Evolutionary conservation across 140 eudicot genomes (phyloP), one percentile per base, ranked within the genome.

Genomic region (Cichorium intybus): DNA sequence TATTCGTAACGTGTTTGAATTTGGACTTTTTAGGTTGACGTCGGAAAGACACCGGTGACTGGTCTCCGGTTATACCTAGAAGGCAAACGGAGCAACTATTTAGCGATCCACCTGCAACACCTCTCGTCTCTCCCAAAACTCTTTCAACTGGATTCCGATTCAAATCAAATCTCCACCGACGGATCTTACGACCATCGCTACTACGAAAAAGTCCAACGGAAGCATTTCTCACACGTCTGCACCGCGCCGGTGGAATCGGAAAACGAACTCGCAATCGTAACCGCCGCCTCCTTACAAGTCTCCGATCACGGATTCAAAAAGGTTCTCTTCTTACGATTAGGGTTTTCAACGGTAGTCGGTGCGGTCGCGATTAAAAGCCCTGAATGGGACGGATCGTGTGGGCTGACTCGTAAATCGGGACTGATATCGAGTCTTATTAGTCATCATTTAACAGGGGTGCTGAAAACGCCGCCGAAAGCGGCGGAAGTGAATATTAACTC

Each of bases 351-450:
- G 0, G 99, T 86, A 10, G 9, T 58, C 18, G 97, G 95, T 49
- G 99, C 94, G 0, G 84, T 80, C 5, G 64, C 70, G 16, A 84
- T 82, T 24, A 94, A 84, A 76, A 68, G 69, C 50, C 95, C 97
- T 1, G 99, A 89, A 43, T 94, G 99, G 99, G 99, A 94, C 26
- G 99, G 99, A 3, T 89, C 99, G 24, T 90, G 95, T 0, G 97
- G 90, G 18, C 63, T 93, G 63, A 87, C 94, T 24, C 90, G 97
- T 7, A 93, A 93, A 80, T 93, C 99, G 10, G 99, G 99, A 22
- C 87, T 93, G 4, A 89, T 93, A 59, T 93, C 99, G 1, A 93
- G 97, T 48, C 77, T 94, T 7, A 86, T 94, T 15, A 94, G 99
- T 75, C 95, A 86, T 18, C 97, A 76, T 77, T 89, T 94, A 64